phyloP scores from a whole-genome alignment of 768 basidiomycete species.

The Pisolithus tinctorius region DNA sequence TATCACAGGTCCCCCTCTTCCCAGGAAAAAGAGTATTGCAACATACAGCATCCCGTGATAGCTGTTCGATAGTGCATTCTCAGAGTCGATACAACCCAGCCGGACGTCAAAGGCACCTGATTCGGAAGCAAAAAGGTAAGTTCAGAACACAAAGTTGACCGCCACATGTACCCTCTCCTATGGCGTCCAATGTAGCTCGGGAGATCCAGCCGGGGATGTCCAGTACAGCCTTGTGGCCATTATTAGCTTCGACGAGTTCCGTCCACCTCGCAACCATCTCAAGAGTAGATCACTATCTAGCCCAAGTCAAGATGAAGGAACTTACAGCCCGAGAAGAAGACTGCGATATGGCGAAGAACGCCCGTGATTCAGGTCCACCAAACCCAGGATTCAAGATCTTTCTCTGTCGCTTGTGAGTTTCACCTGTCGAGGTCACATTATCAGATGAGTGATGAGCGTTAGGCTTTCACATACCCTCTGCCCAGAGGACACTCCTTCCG shows the following conservation, averaged over 20 bases:
- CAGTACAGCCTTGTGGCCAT: conserved; percentile 11
- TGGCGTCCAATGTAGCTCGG: conserved; percentile 43
- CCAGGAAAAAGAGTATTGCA: background rate
- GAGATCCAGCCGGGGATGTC: conserved; percentile 28
- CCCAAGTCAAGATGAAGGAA: too few species aligned
- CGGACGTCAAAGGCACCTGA: conserved; percentile 45
- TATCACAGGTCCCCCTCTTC: background rate
- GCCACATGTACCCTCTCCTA: conserved; percentile 37
- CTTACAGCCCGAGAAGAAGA: conserved; percentile 25
- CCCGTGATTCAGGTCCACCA: conserved; percentile 43
- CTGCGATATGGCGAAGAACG: conserved; percentile 44
- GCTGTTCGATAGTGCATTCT: conserved; percentile 1
- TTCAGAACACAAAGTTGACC: background rate
- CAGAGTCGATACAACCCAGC: conserved; percentile 32
- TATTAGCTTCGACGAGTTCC: conserved; percentile 10
- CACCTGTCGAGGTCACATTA: conserved; percentile 14
- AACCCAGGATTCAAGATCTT: conserved; percentile 52
- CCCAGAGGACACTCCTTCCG: conserved; percentile 35
- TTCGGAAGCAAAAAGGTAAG: background rate
- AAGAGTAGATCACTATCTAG: background rate
- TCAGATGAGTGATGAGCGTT: background rate
- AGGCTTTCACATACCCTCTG: conserved; percentile 28
- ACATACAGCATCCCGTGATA: conserved; percentile 5
- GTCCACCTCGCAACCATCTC: conserved; percentile 21
- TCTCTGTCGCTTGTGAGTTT: conserved; percentile 46